A percentile compares a stretch with the other conserved stretches of the same genome.
Conservation (phyloP, 805 yeast species). For the Yamadazyma akitaensis region DNA sequence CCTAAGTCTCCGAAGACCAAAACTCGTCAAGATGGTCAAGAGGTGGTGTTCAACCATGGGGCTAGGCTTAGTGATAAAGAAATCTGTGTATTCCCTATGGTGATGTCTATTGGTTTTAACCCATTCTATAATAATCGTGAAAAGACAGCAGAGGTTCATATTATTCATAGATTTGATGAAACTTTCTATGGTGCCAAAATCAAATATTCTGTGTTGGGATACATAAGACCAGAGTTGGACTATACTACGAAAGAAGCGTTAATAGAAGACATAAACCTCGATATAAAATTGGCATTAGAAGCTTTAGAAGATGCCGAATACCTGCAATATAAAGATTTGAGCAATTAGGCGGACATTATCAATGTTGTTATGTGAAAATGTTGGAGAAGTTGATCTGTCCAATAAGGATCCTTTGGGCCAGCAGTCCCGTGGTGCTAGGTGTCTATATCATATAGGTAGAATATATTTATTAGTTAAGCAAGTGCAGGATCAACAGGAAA, state of each 20-base stretch:
- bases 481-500: background rate
- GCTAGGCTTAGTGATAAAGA: conserved; percentile 39
- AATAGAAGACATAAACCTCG: conserved; percentile 77
- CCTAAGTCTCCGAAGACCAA: conserved; percentile 16
- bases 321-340: background rate
- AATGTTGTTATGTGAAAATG: background rate
- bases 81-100: conserved; percentile 69
- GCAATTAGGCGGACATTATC: background rate
- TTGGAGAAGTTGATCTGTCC: too few relatives aligned
- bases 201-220: conserved; percentile 73
- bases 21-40: conserved; percentile 21
- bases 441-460: too few relatives aligned
- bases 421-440: too few relatives aligned
- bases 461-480: background rate
- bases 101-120: conserved; percentile 94
- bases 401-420: too few relatives aligned
- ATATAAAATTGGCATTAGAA: conserved; percentile 63
- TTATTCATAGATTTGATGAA: conserved; percentile 64
- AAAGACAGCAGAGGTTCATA: conserved; percentile 85
- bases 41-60: conserved; percentile 59
- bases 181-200: conserved; percentile 83
- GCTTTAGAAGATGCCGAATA: conserved; percentile 28
- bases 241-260: conserved; percentile 82
- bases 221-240: conserved; percentile 84
- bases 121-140: conserved; percentile 80